Conservation (phyloP, 352 stramenopile genomes). For the Elongisporangium prolatum region DNA sequence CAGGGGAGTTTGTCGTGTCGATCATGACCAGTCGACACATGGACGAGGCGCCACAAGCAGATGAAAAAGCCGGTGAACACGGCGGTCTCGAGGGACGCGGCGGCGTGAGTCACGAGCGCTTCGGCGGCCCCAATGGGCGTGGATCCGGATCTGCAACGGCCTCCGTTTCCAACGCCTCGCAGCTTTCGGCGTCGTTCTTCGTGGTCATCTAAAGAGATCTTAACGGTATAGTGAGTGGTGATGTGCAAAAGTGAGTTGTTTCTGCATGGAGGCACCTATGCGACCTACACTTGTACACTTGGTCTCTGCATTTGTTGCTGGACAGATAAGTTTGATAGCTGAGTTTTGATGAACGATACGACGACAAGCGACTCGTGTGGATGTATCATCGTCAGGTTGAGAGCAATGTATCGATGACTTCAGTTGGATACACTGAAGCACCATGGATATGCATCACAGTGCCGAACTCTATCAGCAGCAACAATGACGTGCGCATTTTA, state of each 20-base stretch:
- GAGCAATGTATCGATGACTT: no score
- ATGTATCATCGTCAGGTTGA: no score
- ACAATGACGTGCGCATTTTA: neutral
- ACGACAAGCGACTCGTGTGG: neutral
- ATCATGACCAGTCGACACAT: slow-evolving; percentile 22
- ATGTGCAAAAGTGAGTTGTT: no score
- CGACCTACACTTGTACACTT: neutral
- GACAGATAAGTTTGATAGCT: neutral
- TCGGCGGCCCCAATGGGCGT: neutral
- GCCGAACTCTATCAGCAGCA: neutral
- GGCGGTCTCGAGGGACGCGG: neutral
- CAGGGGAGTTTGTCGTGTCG: slow-evolving; percentile 52
- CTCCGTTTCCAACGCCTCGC: neutral
- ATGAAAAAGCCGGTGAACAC: neutral
- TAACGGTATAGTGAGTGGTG: neutral
- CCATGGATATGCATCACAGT: neutral
- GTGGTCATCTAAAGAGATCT: neutral
- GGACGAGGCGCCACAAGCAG: neutral
- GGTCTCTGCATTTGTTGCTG: no score
- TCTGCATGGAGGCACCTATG: neutral
- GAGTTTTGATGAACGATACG: neutral
- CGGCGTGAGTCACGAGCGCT: neutral
- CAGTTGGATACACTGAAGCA: neutral
- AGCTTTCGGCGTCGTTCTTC: slow-evolving; percentile 4
- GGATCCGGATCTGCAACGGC: neutral